Percentiles rank a stretch among this genome's conserved stretches.
Evolutionary conservation across 495 filamentous ascomycete species (phyloP).

Genomic region (Neurospora discreta): DNA sequence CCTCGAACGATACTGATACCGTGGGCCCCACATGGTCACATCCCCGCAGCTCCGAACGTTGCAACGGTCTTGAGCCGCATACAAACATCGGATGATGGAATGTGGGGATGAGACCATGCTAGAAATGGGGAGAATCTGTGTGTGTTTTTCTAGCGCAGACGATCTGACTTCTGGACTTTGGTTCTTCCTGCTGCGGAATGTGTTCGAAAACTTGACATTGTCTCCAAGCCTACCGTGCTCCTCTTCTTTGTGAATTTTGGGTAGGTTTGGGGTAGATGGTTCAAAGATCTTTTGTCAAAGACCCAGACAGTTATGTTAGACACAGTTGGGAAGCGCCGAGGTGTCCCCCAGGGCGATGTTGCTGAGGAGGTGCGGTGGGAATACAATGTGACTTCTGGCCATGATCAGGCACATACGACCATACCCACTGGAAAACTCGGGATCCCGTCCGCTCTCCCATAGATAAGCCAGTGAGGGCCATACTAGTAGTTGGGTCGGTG

Average conservation of each 20-base stretch:
- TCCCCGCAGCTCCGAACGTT: not conserved
- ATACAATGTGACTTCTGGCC: not conserved
- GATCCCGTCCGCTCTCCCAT: not conserved
- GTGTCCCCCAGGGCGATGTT: not conserved
- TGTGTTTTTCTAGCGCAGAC: not conserved
- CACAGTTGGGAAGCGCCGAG: not conserved
- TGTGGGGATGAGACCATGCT: not conserved
- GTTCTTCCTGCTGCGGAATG: not conserved
- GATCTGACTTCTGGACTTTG: not conserved
- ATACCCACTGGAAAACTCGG: not conserved
- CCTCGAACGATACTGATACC: not conserved
- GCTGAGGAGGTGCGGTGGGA: fast-evolving
- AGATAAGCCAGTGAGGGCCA: not conserved
- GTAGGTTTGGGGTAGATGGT: too few species aligned
- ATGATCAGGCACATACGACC: not conserved
- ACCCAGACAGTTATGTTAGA: too few species aligned
- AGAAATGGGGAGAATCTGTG: not conserved
- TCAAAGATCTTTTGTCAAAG: too few species aligned
- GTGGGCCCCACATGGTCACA: not conserved
- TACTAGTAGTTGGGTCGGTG: constrained; percentile 25
- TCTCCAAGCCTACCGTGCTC: not conserved
- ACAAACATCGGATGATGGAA: not conserved
- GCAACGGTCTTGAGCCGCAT: not conserved
- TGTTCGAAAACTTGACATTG: not conserved
- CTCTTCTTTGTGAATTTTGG: not conserved